Base-by-base conservation (phyloP, 2,329 filamentous ascomycete species). In the Ceratocystis ficicola region DNA sequence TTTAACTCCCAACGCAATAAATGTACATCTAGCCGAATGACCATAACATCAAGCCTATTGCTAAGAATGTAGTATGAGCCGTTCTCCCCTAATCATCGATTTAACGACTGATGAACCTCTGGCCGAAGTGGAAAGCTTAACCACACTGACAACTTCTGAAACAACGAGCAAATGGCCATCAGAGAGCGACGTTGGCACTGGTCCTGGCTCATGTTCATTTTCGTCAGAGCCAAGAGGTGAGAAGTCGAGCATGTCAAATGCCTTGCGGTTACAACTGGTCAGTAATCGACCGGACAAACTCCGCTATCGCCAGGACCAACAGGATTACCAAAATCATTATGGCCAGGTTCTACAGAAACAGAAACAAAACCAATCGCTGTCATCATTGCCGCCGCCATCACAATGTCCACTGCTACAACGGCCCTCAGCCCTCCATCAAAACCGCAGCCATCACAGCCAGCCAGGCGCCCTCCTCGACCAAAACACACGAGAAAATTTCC, bases 11-110 rank as follows among this genome's bases (percentile, higher is more conserved):
- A n/a, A 20, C 55, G 30, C 22, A 4, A 32, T 4, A 30, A n/a
- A 59, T 10, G 32, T 30, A 15, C 8, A 22, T 25, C 20, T 15
- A 25, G 8, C 17, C 32, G 8, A 20, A 59, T 59, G 12, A 30
- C 32, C 8, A 32, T 8, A 36, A 8, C 30, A 36, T 59, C 12
- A 32, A 30, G 17, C 7, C 28, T 7, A 30, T 7, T 17, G 8
- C 41, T 48, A 7, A 48, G 22, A 48, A 48, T 62, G 60, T 25
- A 62, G 28, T 32, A 59, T 59, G 55, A 59, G 30, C 55, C 55
- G 20, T 17, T 59, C 55, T 59, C n/a, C 55, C 32, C 28, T 59
- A 5, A n/a, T 36, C 32, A 59, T 59, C 55, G 55, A 59, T 59
- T 36, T 59, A 36, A 59, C 55, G 55, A n/a, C 25, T 59, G 55